Percentiles rank a stretch among this genome's conserved stretches.
phyloP scores from a whole-genome alignment of 768 basidiomycete genomes.

The Dioszegia crocea region DNA sequence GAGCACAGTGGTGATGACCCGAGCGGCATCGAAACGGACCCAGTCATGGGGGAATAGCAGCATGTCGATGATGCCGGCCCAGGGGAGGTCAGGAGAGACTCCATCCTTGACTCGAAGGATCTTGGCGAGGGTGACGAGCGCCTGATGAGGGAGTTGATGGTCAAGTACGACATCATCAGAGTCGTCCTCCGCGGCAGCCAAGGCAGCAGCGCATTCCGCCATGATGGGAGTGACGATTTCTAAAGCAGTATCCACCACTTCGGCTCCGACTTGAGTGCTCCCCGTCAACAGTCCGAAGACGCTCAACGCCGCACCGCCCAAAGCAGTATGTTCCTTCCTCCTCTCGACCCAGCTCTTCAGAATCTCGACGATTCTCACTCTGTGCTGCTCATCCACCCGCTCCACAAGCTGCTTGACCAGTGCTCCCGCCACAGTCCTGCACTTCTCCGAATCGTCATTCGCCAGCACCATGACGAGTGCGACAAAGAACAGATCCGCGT shows the following conservation, averaged over 20 bases:
- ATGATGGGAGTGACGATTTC: slow-evolving; percentile 48
- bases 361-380: slow-evolving; percentile 62
- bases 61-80: slow-evolving; percentile 62
- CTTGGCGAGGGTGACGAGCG: slow-evolving; percentile 65
- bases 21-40: slow-evolving; percentile 78
- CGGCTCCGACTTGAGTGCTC: background rate
- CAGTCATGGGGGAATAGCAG: slow-evolving; percentile 89
- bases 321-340: slow-evolving; percentile 59
- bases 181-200: slow-evolving; percentile 54
- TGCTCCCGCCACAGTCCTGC: slow-evolving; percentile 79
- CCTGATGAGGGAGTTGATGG: slow-evolving; percentile 81
- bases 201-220: slow-evolving; percentile 46
- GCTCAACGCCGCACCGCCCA: slow-evolving; percentile 72
- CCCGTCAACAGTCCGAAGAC: slow-evolving; percentile 59
- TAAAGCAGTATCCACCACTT: slow-evolving; percentile 11
- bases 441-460: slow-evolving; percentile 87
- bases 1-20: slow-evolving; percentile 64
- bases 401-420: slow-evolving; percentile 72
- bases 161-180: slow-evolving; percentile 55
- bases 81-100: slow-evolving; percentile 43
- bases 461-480: slow-evolving; percentile 87
- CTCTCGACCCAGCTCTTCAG: slow-evolving; percentile 70
- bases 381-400: slow-evolving; percentile 62
- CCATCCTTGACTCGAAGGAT: slow-evolving; percentile 45
- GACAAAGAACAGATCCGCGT: slow-evolving; percentile 83